Percentiles rank a stretch among this genome's conserved stretches.
Conservation (phyloP, 768 basidiomycete species). For the Cystobasidiopsis lactophilus region DNA sequence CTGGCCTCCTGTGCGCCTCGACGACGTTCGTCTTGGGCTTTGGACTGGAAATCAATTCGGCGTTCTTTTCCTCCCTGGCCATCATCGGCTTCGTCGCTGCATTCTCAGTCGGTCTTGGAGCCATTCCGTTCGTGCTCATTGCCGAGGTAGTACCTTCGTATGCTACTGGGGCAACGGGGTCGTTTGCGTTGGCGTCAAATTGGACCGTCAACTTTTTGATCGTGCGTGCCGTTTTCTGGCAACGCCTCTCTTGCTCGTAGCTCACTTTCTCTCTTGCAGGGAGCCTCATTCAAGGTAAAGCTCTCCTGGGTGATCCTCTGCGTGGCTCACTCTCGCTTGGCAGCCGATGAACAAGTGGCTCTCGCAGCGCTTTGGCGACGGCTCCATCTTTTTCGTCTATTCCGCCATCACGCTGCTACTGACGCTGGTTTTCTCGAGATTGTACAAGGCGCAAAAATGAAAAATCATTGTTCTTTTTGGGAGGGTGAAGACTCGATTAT, state of each 20-base stretch:
- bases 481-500: background rate
- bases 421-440: background rate
- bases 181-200: background rate
- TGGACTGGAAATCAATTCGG: background rate
- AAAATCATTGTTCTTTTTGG: background rate
- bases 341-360: background rate
- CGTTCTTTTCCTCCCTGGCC: background rate
- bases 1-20: background rate
- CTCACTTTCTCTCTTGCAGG: no score
- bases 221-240: no score
- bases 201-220: background rate
- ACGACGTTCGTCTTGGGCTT: background rate
- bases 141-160: background rate
- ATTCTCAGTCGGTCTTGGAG: background rate
- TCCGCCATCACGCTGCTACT: background rate
- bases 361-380: background rate
- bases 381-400: background rate
- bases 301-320: background rate
- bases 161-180: background rate
- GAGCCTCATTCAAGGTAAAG: no score
- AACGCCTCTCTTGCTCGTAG: no score
- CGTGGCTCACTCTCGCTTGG: background rate
- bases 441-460: background rate
- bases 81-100: background rate
- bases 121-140: background rate